Evolutionary conservation across 106 monocot species (phyloP), one percentile per base, ranked within the genome.

Genomic region (Platanthera guangdongensis): DNA sequence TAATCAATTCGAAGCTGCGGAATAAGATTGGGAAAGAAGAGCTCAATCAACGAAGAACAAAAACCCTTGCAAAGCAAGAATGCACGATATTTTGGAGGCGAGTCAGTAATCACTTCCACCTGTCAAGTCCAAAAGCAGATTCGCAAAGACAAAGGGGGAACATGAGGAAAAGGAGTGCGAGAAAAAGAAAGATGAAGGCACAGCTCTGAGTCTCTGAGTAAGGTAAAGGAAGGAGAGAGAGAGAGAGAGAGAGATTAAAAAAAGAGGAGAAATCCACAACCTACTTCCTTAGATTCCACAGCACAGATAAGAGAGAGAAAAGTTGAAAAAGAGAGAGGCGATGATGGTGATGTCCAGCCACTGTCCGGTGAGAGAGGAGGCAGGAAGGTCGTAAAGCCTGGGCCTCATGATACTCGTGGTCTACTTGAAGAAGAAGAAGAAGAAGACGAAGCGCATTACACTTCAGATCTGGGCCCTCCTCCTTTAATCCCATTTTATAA

Each of bases 361-460:
- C 47, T n/a, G 70, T 47, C n/a, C 16, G n/a, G 5, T 6, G 47
- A 48, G 70, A 47, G 70, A 16, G 70, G n/a, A 6, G 69, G 32
- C 47, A 46, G 70, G 47, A 70, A 48, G 47, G 70, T 70, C 70
- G 15, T 1, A 48, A 70, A 70, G 70, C 70, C 45, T n/a, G 70
- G 16, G 13, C n/a, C 47, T 70, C 47, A 47, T 47, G 53, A 32
- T 65, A 32, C 65, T 12, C 25, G 11, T 32, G 30, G 21, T 14
- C 9, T 14, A 53, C 12, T 9, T 2, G 13, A 69, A 69, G 68
- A 45, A 47, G 47, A 46, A 25, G 25, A 25, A 25, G 25, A 25
- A 25, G 25, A n/a, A n/a, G n/a, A n/a, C n/a, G n/a, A 46, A 69
- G 15, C 32, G 15, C 47, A 69, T 69, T 39, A 15, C 15, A 47